These are phyloP conservation scores for Exobasidium rhododendri DNA, from an alignment of 1,284 basidiomycete species.

Conservation along the genomic window DNA sequence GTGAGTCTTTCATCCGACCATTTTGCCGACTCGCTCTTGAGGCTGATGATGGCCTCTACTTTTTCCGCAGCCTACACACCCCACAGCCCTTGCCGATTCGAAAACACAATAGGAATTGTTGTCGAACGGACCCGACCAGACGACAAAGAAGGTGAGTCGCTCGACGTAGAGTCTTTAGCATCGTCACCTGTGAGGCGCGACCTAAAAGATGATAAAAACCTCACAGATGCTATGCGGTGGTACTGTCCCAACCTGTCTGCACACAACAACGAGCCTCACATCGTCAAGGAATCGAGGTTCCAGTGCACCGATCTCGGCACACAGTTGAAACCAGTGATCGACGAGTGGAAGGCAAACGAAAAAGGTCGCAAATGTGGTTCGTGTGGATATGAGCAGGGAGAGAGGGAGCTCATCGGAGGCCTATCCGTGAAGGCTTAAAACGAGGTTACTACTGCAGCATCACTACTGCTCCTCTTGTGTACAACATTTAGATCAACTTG, in stretches of 20 bases:
- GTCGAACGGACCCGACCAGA: constrained; percentile 81
- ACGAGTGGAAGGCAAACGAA: constrained; percentile 38
- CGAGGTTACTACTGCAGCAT: no score
- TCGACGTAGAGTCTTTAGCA: neutral
- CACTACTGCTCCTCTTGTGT: no score
- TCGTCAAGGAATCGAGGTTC: constrained; percentile 82
- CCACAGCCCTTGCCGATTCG: constrained; percentile 87
- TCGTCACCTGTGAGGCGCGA: no score
- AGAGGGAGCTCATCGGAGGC: constrained; percentile 12
- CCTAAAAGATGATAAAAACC: no score
- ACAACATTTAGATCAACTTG: no score
- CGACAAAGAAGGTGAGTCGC: constrained; percentile 19
- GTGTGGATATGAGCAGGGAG: constrained; percentile 11
- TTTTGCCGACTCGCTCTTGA: neutral
- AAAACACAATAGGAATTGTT: constrained; percentile 89
- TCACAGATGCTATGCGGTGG: constrained; percentile 82
- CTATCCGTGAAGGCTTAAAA: neutral
- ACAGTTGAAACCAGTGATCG: constrained; percentile 86
- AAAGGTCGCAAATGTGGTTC: constrained; percentile 29
- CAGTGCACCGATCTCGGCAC: constrained; percentile 87
- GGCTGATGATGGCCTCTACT: neutral
- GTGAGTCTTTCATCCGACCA: constrained; percentile 57
- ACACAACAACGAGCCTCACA: constrained; percentile 67
- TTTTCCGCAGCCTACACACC: constrained; percentile 70
- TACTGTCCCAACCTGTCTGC: constrained; percentile 72